phyloP scores from a whole-genome alignment of 1,284 basidiomycete species.

The Puccinia novopanici region DNA sequence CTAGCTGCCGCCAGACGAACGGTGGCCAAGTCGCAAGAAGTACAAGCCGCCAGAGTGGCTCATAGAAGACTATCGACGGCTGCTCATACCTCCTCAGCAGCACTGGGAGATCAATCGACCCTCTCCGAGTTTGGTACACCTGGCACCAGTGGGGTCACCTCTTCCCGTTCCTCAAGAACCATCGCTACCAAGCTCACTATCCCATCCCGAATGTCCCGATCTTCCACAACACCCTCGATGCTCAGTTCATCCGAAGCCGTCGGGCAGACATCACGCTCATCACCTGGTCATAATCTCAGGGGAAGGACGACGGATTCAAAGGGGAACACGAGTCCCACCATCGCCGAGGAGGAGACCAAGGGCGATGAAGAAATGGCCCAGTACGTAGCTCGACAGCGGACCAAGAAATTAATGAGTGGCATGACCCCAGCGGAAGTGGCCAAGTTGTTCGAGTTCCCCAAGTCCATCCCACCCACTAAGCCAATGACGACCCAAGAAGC shows the following conservation, averaged over 20 bases:
- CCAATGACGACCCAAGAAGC: constrained; percentile 69
- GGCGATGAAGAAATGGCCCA: constrained; percentile 97
- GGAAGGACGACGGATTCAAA: constrained; percentile 38
- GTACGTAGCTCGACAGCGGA: constrained; percentile 85
- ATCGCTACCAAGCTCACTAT: constrained; percentile 54
- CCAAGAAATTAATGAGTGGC: constrained; percentile 80
- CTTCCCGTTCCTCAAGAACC: constrained; percentile 53
- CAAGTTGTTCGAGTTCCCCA: constrained; percentile 86
- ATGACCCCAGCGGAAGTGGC: constrained; percentile 78
- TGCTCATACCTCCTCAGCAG: background rate
- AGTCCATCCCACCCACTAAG: constrained; percentile 73
- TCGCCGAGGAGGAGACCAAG: constrained; percentile 76
- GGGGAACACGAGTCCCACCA: constrained; percentile 28
- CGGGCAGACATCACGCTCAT: constrained; percentile 52
- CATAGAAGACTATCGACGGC: constrained; percentile 44
- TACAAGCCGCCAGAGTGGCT: constrained; percentile 24
- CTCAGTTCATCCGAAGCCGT: constrained; percentile 45
- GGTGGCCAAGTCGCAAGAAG: constrained; percentile 47
- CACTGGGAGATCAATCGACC: constrained; percentile 19
- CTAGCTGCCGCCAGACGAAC: constrained; percentile 46
- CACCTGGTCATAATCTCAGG: constrained; percentile 31
- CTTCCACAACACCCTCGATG: constrained; percentile 52
- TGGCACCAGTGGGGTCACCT: constrained; percentile 8
- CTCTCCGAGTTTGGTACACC: constrained; percentile 32
- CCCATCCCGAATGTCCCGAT: constrained; percentile 55